Evolutionary conservation across 441 rosid genomes (phyloP).

Genomic region (Hura crepitans): DNA sequence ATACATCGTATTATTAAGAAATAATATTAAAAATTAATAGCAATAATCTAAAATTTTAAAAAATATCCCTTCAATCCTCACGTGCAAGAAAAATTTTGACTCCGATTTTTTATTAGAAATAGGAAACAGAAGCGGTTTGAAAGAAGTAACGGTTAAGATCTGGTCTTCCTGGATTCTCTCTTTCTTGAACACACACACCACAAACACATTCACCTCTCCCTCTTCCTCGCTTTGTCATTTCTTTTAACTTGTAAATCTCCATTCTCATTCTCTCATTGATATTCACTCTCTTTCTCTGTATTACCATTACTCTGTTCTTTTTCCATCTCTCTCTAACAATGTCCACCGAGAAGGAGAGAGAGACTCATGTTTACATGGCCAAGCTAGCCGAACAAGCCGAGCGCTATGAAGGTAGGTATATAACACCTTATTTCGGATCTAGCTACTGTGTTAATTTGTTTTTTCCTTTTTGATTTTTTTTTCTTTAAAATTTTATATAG

Average conservation of each 20-base stretch:
- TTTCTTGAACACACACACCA: conserved; percentile 14
- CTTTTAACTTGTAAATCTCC: too few relatives aligned
- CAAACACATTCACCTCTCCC: neutral
- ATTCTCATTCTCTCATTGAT: neutral
- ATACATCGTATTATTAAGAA: too few relatives aligned
- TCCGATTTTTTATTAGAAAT: too few relatives aligned
- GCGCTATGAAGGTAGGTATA: conserved; percentile 69
- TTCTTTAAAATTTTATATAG: conserved; percentile 30
- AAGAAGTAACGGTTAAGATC: too few relatives aligned
- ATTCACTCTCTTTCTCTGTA: neutral
- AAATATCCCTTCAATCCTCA: too few relatives aligned
- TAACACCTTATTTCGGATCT: neutral
- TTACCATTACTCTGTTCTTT: neutral
- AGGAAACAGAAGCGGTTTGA: too few relatives aligned
- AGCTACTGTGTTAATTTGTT: neutral
- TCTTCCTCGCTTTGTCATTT: conserved; percentile 10
- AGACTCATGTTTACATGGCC: conserved; percentile 81
- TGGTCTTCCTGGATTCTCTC: conserved; percentile 36
- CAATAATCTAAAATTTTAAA: too few relatives aligned
- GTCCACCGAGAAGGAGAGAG: conserved; percentile 82
- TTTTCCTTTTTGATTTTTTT: neutral
- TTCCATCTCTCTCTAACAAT: conserved; percentile 29
- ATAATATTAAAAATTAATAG: too few relatives aligned
- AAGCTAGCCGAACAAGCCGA: conserved; percentile 98
- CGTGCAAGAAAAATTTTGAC: too few relatives aligned